phyloP scores from a whole-genome alignment of 2,329 filamentous ascomycete genomes.

The Fusarium chlamydosporum region DNA sequence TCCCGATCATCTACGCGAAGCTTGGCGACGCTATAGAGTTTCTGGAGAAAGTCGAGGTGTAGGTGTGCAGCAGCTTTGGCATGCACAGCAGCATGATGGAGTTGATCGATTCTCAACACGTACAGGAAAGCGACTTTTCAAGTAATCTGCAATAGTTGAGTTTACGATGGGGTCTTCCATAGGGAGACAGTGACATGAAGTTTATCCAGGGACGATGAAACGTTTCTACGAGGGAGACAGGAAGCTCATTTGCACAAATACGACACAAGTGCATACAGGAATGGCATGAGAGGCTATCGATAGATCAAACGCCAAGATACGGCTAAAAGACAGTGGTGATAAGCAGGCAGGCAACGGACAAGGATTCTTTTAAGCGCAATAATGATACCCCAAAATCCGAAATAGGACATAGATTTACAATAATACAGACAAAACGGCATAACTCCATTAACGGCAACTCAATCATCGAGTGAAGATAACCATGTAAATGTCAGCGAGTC shows the following conservation, averaged over 20 bases:
- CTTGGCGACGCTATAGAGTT: conserved; percentile 76
- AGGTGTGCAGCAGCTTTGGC: conserved; percentile 72
- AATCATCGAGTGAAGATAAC: background rate
- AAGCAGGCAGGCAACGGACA: conserved; percentile 11
- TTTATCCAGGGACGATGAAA: background rate
- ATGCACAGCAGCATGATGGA: conserved; percentile 71
- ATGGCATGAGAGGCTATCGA: background rate
- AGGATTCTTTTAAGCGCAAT: conserved; percentile 38
- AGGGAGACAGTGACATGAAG: background rate
- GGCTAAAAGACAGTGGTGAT: background rate
- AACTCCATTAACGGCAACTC: background rate
- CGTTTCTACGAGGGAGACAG: background rate
- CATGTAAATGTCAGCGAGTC: background rate
- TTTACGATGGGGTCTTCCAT: background rate
- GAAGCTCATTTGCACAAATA: background rate
- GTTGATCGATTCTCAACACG: conserved; percentile 71
- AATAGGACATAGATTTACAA: conserved; percentile 25
- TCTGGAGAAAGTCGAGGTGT: conserved; percentile 74
- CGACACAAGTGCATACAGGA: background rate
- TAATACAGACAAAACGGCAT: conserved; percentile 4
- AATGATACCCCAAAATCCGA: conserved; percentile 39
- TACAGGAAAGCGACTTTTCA: conserved; percentile 68
- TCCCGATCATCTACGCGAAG: conserved; percentile 82
- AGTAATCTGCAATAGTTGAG: conserved; percentile 52
- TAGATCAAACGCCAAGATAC: conserved; percentile 11